Base-by-base conservation (phyloP, 2,329 filamentous ascomycete species). In the Lecanosticta acicola region DNA sequence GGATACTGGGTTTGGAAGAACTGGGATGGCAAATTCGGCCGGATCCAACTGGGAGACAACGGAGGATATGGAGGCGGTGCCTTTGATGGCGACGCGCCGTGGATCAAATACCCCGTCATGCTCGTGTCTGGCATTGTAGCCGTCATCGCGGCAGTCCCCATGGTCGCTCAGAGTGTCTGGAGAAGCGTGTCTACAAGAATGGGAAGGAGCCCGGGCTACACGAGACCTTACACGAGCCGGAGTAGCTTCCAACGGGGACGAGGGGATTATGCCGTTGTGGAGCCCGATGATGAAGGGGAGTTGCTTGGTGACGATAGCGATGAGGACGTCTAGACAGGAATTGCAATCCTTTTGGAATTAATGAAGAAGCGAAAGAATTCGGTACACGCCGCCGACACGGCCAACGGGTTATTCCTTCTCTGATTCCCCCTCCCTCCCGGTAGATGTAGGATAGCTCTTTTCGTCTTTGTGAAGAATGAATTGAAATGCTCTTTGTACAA, bases 21-120 rank as follows among this genome's bases (percentile, higher is more conserved):
- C 68, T 96, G 87, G 87, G 83, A 82, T 58, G 81, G 82, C 67
- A 94, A 94, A 64, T 94, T 97, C 64, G 93, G 93, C 9, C 84
- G 91, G 64, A 74, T 98, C 63, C 80, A 88, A 17, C 80, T 98
- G 11, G 93, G 93, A 45, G 93, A 96, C 5, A 54, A 55, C 4
- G 54, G 59, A 1, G 54, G 52, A 21, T 46, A 53, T 10, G 51
- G 55, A 9, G 53, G 54, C 47, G 64, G 66, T 41, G 66, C 68
- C 66, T 70, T 90, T 51, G 81, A 89, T 60, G 77, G 79, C 53
- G 84, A 94, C 42, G 79, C 83, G 36, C 79, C 84, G 1, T 87
- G 86, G 75, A 77, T 98, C 62, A 83, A 81, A 59, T 88, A 91
- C 57, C 90, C 91, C 4, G 68, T 76, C 38, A 68, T 71, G 44